Evolutionary conservation across 2,329 filamentous ascomycete species (phyloP).

Genomic region (Helminthosporium solani): DNA sequence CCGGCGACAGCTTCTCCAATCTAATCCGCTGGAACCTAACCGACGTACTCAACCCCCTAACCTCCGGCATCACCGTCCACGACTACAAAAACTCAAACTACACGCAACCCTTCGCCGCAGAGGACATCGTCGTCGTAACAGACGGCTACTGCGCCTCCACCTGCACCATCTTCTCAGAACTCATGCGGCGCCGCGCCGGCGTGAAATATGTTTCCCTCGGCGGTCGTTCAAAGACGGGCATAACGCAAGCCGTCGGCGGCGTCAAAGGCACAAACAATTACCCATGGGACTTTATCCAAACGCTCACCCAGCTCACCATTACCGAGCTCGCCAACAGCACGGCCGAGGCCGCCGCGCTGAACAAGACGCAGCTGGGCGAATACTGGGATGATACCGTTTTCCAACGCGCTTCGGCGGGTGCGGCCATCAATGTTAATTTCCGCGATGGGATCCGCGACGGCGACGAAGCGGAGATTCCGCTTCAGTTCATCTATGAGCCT

Average conservation of each 20-base stretch:
- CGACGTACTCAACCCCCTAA: conserved; percentile 40
- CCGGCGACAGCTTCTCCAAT: conserved; percentile 58
- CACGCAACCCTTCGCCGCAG: conserved; percentile 55
- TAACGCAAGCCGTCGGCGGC: conserved; percentile 62
- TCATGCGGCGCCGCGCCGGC: conserved; percentile 54
- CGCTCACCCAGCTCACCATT: conserved; percentile 23
- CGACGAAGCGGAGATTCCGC: conserved; percentile 47
- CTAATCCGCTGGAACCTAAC: conserved; percentile 56
- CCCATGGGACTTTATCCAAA: conserved; percentile 35
- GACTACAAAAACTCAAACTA: conserved; percentile 47
- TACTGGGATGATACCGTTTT: conserved; percentile 37
- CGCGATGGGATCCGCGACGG: conserved; percentile 47
- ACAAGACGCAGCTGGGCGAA: conserved; percentile 32
- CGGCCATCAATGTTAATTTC: conserved; percentile 39
- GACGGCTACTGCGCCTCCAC: conserved; percentile 60
- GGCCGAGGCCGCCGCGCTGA: conserved; percentile 29
- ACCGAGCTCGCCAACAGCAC: conserved; percentile 21
- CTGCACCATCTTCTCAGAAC: conserved; percentile 59
- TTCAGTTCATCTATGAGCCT: conserved; percentile 63
- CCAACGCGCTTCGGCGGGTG: conserved; percentile 28
- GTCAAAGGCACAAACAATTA: conserved; percentile 56
- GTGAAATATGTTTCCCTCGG: conserved; percentile 61
- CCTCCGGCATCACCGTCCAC: conserved; percentile 38
- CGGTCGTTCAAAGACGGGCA: conserved; percentile 55
- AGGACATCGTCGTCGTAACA: conserved; percentile 58